Evolutionary conservation across 192 early-diverging fungal species (phyloP).

Genomic region (Rhizoclosmatium sp.): DNA sequence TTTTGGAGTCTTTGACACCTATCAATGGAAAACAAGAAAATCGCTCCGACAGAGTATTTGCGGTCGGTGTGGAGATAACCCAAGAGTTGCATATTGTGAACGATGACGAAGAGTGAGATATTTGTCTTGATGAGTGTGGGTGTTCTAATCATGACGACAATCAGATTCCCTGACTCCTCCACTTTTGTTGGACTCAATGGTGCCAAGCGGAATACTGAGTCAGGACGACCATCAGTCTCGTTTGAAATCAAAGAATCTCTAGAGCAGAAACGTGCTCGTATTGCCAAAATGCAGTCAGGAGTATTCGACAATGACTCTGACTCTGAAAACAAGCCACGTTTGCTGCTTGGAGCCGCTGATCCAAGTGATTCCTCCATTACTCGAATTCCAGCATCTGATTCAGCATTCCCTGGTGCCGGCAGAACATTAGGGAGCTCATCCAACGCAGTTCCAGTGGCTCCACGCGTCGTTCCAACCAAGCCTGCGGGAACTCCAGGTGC

Average conservation of each 20-base stretch:
- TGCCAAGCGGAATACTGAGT: not conserved
- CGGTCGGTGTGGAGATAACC: not conserved
- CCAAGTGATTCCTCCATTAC: conserved; percentile 7
- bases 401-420: conserved; percentile 14
- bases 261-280: conserved; percentile 26
- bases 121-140: not conserved
- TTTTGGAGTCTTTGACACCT: not conserved
- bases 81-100: not conserved
- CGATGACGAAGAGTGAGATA: not conserved
- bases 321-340: not conserved
- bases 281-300: not conserved
- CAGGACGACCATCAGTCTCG: not conserved
- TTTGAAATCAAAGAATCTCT: conserved; percentile 13
- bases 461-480: not conserved
- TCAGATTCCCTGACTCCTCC: conserved; percentile 1
- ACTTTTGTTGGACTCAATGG: not conserved
- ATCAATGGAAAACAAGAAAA: not conserved
- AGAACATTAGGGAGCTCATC: not conserved
- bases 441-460: not conserved
- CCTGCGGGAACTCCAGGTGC: conserved; percentile 30
- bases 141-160: not conserved
- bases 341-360: conserved; percentile 25
- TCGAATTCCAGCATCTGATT: conserved; percentile 7
- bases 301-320: not conserved
- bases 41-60: not conserved